Base-by-base conservation (phyloP, 495 filamentous ascomycete genomes). In the Hypomontagnella submonticulosa region DNA sequence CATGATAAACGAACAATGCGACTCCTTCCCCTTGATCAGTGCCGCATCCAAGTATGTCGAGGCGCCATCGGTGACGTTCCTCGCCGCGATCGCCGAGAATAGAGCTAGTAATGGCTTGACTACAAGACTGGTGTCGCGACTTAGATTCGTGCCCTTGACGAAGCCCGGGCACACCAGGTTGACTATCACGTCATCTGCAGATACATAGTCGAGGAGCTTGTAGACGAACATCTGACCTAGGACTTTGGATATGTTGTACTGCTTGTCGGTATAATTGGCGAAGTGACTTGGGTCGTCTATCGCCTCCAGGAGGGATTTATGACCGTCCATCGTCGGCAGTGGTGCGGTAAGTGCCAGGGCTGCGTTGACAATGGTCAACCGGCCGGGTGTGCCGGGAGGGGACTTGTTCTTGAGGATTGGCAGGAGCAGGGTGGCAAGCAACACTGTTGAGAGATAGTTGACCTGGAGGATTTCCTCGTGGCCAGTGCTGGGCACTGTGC, bases 381-480 rank as follows among this genome's bases (percentile, higher is more conserved):
- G 74, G 0, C 72, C 75, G 0, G 81, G 79, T 7, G 20, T 36
- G 30, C 63, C 68, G 34, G 53, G 15, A 3, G 54, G 38, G 8
- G 63, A 58, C 53, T 79, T 82, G 3, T 33, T 32, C 59, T 82
- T 81, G 10, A 84, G 75, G 12, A 77, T 58, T 0, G 84, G 84
- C 10, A 86, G 73, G 1, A 86, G 71, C 0, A 85, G 74, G 15
- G 82, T 75, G 7, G 77, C 64, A 0, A 88, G 78, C 0, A 87
- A 71, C 6, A 75, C 57, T 0, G 80, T 86, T 5, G 79, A 80
- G 8, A 86, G 71, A 61, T 79, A 80, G 63, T 84, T 83, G 41
- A 81, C 68, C 60, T 83, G 80, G 12, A 83, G n/a, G 6, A 20
- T 67, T 52, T 73, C 63, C 42, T 85, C 83, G 66, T 87, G 82